phyloP scores from a whole-genome alignment of 106 monocot genomes.

The Platanthera guangdongensis region DNA sequence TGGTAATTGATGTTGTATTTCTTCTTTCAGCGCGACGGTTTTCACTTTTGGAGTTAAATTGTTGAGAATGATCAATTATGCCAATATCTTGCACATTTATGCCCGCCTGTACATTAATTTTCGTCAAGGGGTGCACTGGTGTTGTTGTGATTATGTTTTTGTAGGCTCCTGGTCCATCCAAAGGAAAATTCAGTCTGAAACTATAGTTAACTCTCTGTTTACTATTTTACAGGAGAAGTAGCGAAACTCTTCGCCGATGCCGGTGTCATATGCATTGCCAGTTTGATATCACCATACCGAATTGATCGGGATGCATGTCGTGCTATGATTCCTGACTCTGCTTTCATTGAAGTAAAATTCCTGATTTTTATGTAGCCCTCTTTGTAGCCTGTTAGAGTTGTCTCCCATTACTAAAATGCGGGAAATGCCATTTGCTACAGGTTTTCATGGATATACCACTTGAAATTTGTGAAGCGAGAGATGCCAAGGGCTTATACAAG shows the following conservation, averaged over 20 bases:
- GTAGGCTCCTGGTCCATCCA: not conserved
- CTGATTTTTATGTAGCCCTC: not conserved
- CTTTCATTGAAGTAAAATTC: conserved; percentile 66
- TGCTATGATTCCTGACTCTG: conserved; percentile 51
- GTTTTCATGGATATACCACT: conserved; percentile 80
- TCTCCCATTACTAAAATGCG: not conserved
- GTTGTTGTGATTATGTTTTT: too few species aligned
- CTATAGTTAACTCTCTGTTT: not conserved
- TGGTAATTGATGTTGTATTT: conserved; percentile 26
- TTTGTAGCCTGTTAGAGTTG: not conserved
- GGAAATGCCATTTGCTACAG: conserved; percentile 15
- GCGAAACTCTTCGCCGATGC: conserved; percentile 96
- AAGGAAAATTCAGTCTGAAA: not conserved
- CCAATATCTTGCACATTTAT: not conserved
- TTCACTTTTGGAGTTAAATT: not conserved
- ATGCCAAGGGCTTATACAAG: conserved; percentile 86
- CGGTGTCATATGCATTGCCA: conserved; percentile 87
- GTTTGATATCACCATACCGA: conserved; percentile 93
- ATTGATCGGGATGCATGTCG: conserved; percentile 80
- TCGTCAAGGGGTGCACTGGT: not conserved
- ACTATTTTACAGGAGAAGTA: conserved; percentile 58
- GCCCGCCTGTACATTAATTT: not conserved
- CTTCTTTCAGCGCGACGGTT: not conserved
- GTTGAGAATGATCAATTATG: not conserved
- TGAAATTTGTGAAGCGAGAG: conserved; percentile 81